phyloP scores from a whole-genome alignment of 306 rosid genomes.

The Luffa aegyptiaca region DNA sequence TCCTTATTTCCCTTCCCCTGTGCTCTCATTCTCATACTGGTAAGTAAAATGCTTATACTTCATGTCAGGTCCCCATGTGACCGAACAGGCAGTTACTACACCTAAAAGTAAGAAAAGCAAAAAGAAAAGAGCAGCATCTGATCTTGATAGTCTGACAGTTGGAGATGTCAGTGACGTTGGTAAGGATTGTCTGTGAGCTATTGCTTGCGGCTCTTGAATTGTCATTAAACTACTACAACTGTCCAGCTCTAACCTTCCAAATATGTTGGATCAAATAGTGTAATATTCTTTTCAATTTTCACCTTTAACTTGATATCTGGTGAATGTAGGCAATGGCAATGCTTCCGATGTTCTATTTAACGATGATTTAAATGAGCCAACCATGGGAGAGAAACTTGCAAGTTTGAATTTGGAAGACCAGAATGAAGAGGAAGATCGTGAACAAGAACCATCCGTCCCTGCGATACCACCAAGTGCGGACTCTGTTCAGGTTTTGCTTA shows the following conservation, averaged over 20 bases:
- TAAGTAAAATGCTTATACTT: background rate
- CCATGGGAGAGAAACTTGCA: conserved; percentile 81
- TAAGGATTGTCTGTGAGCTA: conserved; percentile 1
- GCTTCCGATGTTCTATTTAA: conserved; percentile 39
- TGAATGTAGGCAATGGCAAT: conserved; percentile 25
- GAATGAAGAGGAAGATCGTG: conserved; percentile 16
- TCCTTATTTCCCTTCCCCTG: background rate
- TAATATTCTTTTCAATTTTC: background rate
- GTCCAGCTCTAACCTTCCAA: background rate
- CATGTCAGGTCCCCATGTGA: background rate
- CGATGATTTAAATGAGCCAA: conserved; percentile 49
- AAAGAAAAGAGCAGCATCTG: conserved; percentile 25
- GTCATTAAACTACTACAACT: background rate
- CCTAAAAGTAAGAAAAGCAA: conserved; percentile 22
- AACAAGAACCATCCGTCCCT: conserved; percentile 26
- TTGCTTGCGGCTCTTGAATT: background rate
- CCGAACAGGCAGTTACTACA: background rate
- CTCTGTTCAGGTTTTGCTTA: conserved; percentile 66
- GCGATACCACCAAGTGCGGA: conserved; percentile 69
- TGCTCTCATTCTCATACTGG: background rate
- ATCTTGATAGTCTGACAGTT: conserved; percentile 6
- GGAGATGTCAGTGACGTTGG: conserved; percentile 13
- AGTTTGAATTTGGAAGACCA: conserved; percentile 38
- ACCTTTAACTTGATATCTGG: background rate
- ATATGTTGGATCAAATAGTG: background rate